phyloP scores from a whole-genome alignment of 495 filamentous ascomycete species.

The Aspergillus biplanus region DNA sequence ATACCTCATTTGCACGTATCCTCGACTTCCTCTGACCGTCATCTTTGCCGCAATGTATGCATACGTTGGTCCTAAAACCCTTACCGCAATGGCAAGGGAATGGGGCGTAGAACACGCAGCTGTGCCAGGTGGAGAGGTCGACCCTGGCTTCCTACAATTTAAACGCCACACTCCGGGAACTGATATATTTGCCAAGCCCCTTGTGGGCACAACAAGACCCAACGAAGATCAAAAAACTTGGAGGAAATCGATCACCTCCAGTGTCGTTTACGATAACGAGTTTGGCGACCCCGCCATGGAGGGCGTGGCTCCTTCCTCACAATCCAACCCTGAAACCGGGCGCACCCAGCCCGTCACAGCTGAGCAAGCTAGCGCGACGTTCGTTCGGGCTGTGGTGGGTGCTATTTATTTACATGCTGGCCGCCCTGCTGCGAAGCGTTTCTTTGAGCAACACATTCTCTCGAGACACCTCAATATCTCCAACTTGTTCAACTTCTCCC shows the following conservation, averaged over 20 bases:
- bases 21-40: slow-evolving; percentile 82
- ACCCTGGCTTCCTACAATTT: slow-evolving; percentile 91
- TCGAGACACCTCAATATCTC: slow-evolving; percentile 76
- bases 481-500: slow-evolving; percentile 77
- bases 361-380: slow-evolving; percentile 61
- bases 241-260: slow-evolving; percentile 70
- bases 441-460: slow-evolving; percentile 81
- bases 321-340: slow-evolving; percentile 19
- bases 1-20: slow-evolving; percentile 82
- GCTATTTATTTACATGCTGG: slow-evolving; percentile 81
- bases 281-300: slow-evolving; percentile 66
- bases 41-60: slow-evolving; percentile 82
- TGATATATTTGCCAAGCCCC: slow-evolving; percentile 30
- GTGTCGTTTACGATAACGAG: slow-evolving; percentile 76
- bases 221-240: slow-evolving; percentile 57
- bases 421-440: slow-evolving; percentile 69
- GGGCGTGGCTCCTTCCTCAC: slow-evolving; percentile 19
- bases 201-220: slow-evolving; percentile 36
- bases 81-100: slow-evolving; percentile 70
- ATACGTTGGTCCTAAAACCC: slow-evolving; percentile 72
- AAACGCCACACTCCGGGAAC: slow-evolving; percentile 61
- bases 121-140: slow-evolving; percentile 84
- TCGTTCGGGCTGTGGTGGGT: slow-evolving; percentile 80
- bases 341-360: slow-evolving; percentile 41
- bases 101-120: slow-evolving; percentile 91